Evolutionary conservation across 2,329 filamentous ascomycete species (phyloP), one percentile per base, ranked within the genome.

Genomic region (Aspergillus sergii): DNA sequence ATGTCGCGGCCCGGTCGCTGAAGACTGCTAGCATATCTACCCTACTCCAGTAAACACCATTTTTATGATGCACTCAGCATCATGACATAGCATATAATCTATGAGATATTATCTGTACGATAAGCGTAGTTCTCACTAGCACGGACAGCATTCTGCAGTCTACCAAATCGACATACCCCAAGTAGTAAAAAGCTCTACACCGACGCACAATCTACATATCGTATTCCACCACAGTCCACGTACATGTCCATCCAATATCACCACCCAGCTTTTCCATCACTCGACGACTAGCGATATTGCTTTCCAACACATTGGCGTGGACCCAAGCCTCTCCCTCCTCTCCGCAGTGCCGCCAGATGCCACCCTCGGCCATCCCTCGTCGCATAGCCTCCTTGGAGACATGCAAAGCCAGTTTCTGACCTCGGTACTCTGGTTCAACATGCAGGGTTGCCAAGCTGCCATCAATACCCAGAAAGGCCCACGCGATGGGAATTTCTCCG

Each of bases 211-310:
- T 43, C n/a, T 28, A 50, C 5, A 39, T 4, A 26, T 55, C 56
- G 45, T 39, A 58, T 66, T 80, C 76, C 60, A 80, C 64, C 30
- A 78, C 75, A 28, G 73, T 68, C 79, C 79, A 82, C 5, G 72
- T 69, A 58, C 75, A 71, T 43, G 71, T 76, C 68, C 78, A 79
- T 63, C 68, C 66, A 2, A 73, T 62, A 59, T 67, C 57, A 6
- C 78, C 80, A 2, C 78, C 80, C 62, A 81, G 64, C 69, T 82
- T 82, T 71, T 80, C 76, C 80, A 82, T 81, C 26, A 80, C 79
- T 51, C 75, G 72, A 21, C 72, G 70, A 74, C 79, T 81, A 2
- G 76, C 71, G 43, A 54, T 41, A 66, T 81, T 81, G 39, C 62
- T 62, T 56, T 66, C 61, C 36, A 68, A 71, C 53, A 80, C 79